Base-by-base conservation (phyloP, 441 rosid genomes). In the Gossypium laxum region DNA sequence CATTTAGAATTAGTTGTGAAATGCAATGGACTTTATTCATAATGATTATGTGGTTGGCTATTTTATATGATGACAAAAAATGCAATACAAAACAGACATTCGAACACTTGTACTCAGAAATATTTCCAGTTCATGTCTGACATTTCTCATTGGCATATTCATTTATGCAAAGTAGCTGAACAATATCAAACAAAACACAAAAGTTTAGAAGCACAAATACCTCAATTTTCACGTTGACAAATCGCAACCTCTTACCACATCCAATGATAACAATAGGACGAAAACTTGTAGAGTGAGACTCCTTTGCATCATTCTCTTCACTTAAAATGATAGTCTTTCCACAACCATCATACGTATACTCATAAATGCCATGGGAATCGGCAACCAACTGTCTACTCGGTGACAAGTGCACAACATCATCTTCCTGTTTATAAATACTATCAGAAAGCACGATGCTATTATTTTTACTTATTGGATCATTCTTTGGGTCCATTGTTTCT, bases 211-310 rank as follows among this genome's bases (percentile, higher is more conserved):
- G 72, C 69, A 74, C 2, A 75, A 71, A 58, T 86, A 92, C 99
- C 99, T 95, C 89, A 77, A 95, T 82, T 80, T 92, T 92, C 45
- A 92, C 89, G 72, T 95, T 89, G 57, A 85, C 85, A 80, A 92
- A 95, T 77, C 86, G 93, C 93, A 92, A 72, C 86, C 79, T 91
- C 84, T 95, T 95, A 72, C 99, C 97, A 76, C 87, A 82, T 73
- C 99, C 99, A 78, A 95, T 75, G 69, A 92, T 79, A 77, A 95
- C 84, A 75, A 95, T 88, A 56, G 99, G 97, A 74, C 71, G 88
- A 76, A 82, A 79, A 73, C 84, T 83, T 61, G 72, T 77, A 55
- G 81, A 67, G 74, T 78, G 84, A 12, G 68, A 66, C 75, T 86
- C 88, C 81, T 87, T 91, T 57, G 56, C 76, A 50, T 81, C 80